Evolutionary conservation across 257 asterid species (phyloP), one percentile per base, ranked within the genome.

Genomic region (Plantago major): DNA sequence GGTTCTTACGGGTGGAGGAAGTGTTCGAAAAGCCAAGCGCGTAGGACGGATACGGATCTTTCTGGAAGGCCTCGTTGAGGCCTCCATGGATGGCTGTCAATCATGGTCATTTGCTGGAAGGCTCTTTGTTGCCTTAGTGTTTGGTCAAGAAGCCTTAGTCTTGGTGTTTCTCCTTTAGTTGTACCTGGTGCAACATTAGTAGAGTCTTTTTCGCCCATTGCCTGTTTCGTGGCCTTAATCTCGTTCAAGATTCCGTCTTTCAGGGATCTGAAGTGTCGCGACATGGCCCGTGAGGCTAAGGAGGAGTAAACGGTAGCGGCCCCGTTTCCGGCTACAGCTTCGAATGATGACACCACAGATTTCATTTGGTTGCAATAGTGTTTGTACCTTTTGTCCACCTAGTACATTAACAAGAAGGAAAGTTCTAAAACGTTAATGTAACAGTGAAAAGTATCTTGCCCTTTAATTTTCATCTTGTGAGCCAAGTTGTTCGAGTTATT

Each of bases 11-110:
- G 99, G 73, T 93, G 89, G 5, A 93, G 79, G 65, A 93, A 93
- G 82, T 93, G 99, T 71, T 94, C 97, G 53, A 94, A 94, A 70
- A 93, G 97, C 99, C 99, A 93, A 45, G 99, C 94, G 64, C 99
- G 73, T 62, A 93, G 75, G 55, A 85, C 81, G 77, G 85, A 89
- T 60, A 93, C 97, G 0, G 99, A 93, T 4, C 97, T 73, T 65
- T 90, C 97, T 11, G 99, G 99, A 70, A 93, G 46, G 3, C 99
- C 99, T 26, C 99, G 58, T 46, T 90, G 99, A 0, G 99, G 99
- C 65, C 99, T 65, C 99, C 99, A 93, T 0, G 97, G 97, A 69
- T 89, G 96, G 60, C 88, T 96, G 50, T 93, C 97, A 88, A 87
- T 84, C 86, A 87, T 83, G 2, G 97, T 97, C 93, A 93, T 93